Evolutionary conservation across 257 asterid species (phyloP), one percentile per base, ranked within the genome.

Genomic region (Verbascum thapsus): DNA sequence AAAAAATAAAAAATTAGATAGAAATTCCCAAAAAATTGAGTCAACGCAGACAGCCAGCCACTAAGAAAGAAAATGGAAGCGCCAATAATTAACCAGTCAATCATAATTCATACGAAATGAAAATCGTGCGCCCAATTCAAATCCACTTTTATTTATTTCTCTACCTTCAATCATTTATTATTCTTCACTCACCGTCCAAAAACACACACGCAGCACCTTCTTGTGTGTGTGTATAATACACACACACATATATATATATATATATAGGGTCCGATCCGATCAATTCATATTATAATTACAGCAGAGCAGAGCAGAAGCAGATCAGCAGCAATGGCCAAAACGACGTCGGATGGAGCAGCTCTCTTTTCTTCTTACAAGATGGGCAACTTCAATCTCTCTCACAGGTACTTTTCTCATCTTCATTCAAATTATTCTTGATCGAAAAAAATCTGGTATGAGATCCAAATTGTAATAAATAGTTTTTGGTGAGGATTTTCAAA

Each of bases 291-390:
- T n/a, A n/a, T n/a, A n/a, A n/a, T n/a, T n/a, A n/a, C 38, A 53
- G 26, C 2, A 7, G 18, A 32, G 53, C 17, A 53, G 10, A 15
- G 35, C 1, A 15, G 26, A 52, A 22, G 42, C 47, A 8, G n/a
- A n/a, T n/a, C 34, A 56, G 19, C 30, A 30, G 61, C 56, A 54
- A 83, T 83, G 87, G 85, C 82, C n/a, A 81, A 71, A 74, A 67
- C 75, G 54, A 58, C 66, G 62, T 32, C 78, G 32, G 80, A 74
- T 74, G 81, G 76, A 68, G 73, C 67, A 8, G 61, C 84, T 53
- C 97, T 92, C 41, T 88, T 92, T 65, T 81, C 98, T 23, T 94
- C 97, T n/a, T 92, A 73, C 89, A 76, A 80, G 80, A 78, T 92
- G 94, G 95, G 88, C 41, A 82, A 72, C 15, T 80, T 85, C 77